Base-by-base conservation (phyloP, 805 yeast species). In the Spathaspora passalidarum region DNA sequence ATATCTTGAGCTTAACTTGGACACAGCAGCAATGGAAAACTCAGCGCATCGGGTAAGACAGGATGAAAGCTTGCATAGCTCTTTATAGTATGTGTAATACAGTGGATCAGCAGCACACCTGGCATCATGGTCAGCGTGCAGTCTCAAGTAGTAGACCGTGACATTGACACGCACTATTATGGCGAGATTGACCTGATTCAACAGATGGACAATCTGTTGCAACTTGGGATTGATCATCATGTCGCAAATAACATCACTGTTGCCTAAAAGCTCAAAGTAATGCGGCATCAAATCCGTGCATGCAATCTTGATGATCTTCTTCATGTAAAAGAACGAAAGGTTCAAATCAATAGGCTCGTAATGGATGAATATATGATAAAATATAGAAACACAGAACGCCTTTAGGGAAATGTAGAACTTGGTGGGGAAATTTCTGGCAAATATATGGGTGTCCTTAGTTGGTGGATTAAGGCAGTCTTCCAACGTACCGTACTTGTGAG, bases 351-450 rank as follows among this genome's bases (percentile, higher is more conserved):
- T 60, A 13, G 50, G 40, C 29, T 63, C 67, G 45, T 68, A 76
- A 44, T 68, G 72, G 21, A 73, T 51, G 49, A 68, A 67, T n/a
- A 78, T 56, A 48, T 75, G 74, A 47, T 66, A 72, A 41, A 67
- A 68, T 4, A 75, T 50, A 3, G 78, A 60, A 40, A 72, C 60
- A 19, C 68, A 52, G 48, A 75, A 63, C 2, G 73, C 59, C 25
- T 56, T 52, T 8, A 65, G 44, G 17, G 61, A 52, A 40, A 69
- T 47, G 45, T 60, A 67, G 13, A 53, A 50, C 48, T 67, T 69
- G 29, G 61, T 52, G 23, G 46, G 55, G 16, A 54, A 47, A 38
- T 56, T 53, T 40, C 56, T 46, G 3, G 38, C 42, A 36, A 50
- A 51, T 7, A 48, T 42, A 29, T 40, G 46, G 4, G 50, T 22